phyloP scores from a whole-genome alignment of 179 eudicot genomes.

The Actinidia chinensis region DNA sequence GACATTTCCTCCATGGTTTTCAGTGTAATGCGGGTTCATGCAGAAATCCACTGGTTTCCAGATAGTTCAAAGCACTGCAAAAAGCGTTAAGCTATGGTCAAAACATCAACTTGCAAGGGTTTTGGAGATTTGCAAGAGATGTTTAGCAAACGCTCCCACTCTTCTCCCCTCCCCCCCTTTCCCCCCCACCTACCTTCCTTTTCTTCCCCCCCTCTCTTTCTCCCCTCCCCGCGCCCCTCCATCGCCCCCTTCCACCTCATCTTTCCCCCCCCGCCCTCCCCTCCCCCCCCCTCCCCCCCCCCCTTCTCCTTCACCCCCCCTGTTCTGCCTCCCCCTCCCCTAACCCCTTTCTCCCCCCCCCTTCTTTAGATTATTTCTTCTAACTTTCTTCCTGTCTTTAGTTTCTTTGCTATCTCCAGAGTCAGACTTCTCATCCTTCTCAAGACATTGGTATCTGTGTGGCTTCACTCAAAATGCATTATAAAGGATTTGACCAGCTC shows the following conservation, averaged over 20 bases:
- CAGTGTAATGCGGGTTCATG: constrained; percentile 45
- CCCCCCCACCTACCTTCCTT: constrained; percentile 36
- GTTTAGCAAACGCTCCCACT: constrained; percentile 48
- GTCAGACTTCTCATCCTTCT: constrained; percentile 28
- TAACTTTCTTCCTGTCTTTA: no score
- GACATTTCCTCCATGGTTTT: constrained; percentile 95
- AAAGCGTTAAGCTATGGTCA: constrained; percentile 77
- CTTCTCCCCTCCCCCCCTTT: constrained; percentile 67
- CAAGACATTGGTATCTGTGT: constrained; percentile 26
- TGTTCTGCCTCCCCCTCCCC: no score
- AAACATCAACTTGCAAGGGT: constrained; percentile 82
- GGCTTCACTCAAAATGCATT: constrained; percentile 51
- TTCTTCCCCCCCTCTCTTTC: neutral
- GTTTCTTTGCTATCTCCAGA: constrained; percentile 17
- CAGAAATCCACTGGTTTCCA: constrained; percentile 50
- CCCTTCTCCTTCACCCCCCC: no score
- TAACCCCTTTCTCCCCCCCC: no score
- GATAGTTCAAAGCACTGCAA: constrained; percentile 82
- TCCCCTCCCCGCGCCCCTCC: no score
- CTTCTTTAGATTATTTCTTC: no score
- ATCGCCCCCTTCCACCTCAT: no score
- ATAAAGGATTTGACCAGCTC: constrained; percentile 74
- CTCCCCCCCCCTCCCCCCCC: no score
- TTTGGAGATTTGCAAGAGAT: constrained; percentile 63
- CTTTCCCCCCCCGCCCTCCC: no score